Conservation (phyloP, 2,329 filamentous ascomycete genomes). For the Aureobasidium uvarum region DNA sequence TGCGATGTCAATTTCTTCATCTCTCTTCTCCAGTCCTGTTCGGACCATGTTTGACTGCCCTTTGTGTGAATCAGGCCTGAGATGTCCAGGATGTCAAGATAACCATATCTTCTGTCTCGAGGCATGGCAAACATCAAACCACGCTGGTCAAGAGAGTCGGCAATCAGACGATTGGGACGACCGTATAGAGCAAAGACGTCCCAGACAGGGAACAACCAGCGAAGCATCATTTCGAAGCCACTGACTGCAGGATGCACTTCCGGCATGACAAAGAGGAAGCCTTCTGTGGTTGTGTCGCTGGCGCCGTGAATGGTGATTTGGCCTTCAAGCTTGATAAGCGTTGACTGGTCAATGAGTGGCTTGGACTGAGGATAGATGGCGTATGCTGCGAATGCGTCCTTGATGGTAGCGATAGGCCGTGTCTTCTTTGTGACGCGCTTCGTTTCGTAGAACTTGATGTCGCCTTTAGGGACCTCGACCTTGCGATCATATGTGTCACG, state of each 20-base stretch:
- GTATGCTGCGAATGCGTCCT: conserved; percentile 86
- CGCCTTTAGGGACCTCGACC: conserved; percentile 70
- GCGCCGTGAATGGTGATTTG: conserved; percentile 82
- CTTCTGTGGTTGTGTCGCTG: conserved; percentile 75
- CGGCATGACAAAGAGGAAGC: conserved; percentile 97
- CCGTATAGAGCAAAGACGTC: conserved; percentile 92
- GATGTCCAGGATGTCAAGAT: conserved; percentile 85
- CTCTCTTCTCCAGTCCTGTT: conserved; percentile 84
- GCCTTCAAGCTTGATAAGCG: conserved; percentile 89
- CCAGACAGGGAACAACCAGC: conserved; percentile 89
- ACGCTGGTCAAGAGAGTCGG: conserved; percentile 79
- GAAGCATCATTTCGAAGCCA: conserved; percentile 92
- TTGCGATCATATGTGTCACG: conserved; percentile 78
- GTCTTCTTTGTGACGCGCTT: conserved; percentile 90
- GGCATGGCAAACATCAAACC: conserved; percentile 99
- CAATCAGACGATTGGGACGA: conserved; percentile 78
- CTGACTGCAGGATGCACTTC: conserved; percentile 87
- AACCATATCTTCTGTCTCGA: conserved; percentile 80
- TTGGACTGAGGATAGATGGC: conserved; percentile 96
- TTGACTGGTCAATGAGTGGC: conserved; percentile 89
- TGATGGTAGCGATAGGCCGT: conserved; percentile 85
- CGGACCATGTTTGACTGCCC: conserved; percentile 73
- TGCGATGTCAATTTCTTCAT: conserved; percentile 84
- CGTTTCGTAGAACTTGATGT: conserved; percentile 92
- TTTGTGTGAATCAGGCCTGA: conserved; percentile 73